phyloP scores from a whole-genome alignment of 257 asterid genomes.

The Apocynum venetum region DNA sequence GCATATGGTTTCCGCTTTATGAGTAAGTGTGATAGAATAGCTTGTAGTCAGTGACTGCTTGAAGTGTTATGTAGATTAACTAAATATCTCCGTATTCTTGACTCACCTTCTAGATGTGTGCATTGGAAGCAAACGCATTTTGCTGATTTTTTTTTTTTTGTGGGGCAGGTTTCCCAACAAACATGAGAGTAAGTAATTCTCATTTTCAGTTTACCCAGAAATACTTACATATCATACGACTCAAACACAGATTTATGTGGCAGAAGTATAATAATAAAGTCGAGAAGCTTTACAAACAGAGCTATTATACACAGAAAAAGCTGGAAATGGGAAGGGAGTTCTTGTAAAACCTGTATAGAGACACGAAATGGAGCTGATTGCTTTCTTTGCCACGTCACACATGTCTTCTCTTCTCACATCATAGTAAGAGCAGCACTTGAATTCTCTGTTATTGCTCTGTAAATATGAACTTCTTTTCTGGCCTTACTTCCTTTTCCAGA shows the following conservation, averaged over 20 bases:
- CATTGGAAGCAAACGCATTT: not conserved
- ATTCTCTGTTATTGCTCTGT: not conserved
- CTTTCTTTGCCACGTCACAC: not conserved
- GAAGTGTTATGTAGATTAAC: not conserved
- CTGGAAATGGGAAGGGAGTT: not conserved
- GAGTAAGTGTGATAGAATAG: not conserved
- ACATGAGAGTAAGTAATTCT: not conserved
- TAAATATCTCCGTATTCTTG: not conserved
- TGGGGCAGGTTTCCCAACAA: not conserved
- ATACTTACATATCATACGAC: not conserved
- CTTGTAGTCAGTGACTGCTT: not conserved
- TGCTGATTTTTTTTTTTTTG: not conserved
- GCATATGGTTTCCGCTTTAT: not conserved
- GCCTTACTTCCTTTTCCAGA: not conserved
- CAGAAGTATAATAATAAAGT: not conserved
- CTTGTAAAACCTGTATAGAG: not conserved
- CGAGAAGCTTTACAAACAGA: not conserved
- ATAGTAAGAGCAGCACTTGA: not conserved
- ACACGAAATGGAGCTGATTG: not conserved
- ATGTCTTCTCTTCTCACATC: not conserved
- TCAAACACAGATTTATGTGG: not conserved
- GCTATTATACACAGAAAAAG: not conserved
- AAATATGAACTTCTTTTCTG: not conserved
- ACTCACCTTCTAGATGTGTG: not conserved
- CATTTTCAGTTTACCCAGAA: not conserved